Evolutionary conservation across 805 yeast genomes (phyloP).

Genomic region (Maudiozyma turicensis): DNA sequence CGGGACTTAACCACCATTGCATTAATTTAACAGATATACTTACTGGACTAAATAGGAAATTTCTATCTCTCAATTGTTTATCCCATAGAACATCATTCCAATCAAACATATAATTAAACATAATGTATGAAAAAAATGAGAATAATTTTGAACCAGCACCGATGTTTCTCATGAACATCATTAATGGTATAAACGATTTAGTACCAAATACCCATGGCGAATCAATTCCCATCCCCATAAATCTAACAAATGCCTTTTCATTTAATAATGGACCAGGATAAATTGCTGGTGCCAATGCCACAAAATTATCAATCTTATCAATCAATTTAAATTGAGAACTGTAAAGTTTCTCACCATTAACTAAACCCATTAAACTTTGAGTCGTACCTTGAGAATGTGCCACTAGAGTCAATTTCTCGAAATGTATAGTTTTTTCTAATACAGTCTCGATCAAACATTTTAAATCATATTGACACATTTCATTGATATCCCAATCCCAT

Average conservation of each 20-base stretch:
- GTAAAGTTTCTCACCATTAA: constrained; percentile 32
- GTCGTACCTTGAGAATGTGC: constrained; percentile 95
- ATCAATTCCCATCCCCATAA: constrained; percentile 46
- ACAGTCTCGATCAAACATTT: constrained; percentile 63
- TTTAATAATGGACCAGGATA: constrained; percentile 74
- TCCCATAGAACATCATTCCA: constrained; percentile 85
- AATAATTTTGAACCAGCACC: constrained; percentile 44
- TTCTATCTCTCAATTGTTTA: constrained; percentile 50
- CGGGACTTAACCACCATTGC: constrained; percentile 81
- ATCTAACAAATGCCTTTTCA: constrained; percentile 48
- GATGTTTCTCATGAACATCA: constrained; percentile 48
- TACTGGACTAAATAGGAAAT: constrained; percentile 79
- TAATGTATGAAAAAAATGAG: constrained; percentile 59
- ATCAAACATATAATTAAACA: constrained; percentile 79
- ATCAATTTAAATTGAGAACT: constrained; percentile 32
- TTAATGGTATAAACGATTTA: constrained; percentile 66
- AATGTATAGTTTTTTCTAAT: constrained; percentile 29
- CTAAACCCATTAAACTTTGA: constrained; percentile 64
- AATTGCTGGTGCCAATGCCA: constrained; percentile 85
- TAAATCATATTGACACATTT: constrained; percentile 70
- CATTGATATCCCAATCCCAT: constrained; percentile 94
- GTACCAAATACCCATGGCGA: constrained; percentile 57
- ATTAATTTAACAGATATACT: constrained; percentile 70
- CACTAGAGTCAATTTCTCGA: constrained; percentile 44
- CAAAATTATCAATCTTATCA: constrained; percentile 51